Evolutionary conservation across 140 eudicot species (phyloP), one percentile per base, ranked within the genome.

Genomic region (Ambrosia hybrid): DNA sequence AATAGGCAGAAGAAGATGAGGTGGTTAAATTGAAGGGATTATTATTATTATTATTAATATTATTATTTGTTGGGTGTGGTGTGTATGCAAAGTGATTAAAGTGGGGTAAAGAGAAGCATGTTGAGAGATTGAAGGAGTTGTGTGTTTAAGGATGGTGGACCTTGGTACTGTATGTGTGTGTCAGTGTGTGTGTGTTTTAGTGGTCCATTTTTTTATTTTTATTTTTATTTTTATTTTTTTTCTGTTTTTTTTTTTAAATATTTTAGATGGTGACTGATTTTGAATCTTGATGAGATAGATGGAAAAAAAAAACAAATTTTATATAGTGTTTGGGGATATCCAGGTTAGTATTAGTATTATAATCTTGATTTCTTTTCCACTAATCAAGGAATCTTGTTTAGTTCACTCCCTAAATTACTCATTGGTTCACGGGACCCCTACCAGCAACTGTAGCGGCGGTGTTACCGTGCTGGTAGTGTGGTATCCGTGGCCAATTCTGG

Each of bases 61-160:
- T 75, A 49, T 68, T 58, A 43, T 43, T 7, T 67, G 67, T 75
- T 81, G 82, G 78, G 78, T 85, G 86, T 84, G 91, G 83, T 84
- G 86, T 82, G 91, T 87, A 66, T 75, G 65, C 53, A 48, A 57
- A 53, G 77, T 41, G 68, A 26, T 12, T 49, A 51, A 15, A 68
- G 72, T 73, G 83, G 81, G 65, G 80, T 52, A 69, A 75, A 43
- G 61, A 58, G 74, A 72, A 33, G 63, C 70, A 78, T 71, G 73
- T 51, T 73, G 79, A 51, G 66, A 70, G 81, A 48, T 70, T 37
- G 57, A 82, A 55, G 55, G 14, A 62, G 39, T 65, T 51, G 10
- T 6, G 8, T 76, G 73, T 30, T 60, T 33, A 41, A 33, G 73
- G 51, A 10, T 76, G 70, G 65, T 59, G 37, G 74, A 51, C 48